Evolutionary conservation across 805 yeast genomes (phyloP).

Genomic region (Wickerhamomyces ciferrii): DNA sequence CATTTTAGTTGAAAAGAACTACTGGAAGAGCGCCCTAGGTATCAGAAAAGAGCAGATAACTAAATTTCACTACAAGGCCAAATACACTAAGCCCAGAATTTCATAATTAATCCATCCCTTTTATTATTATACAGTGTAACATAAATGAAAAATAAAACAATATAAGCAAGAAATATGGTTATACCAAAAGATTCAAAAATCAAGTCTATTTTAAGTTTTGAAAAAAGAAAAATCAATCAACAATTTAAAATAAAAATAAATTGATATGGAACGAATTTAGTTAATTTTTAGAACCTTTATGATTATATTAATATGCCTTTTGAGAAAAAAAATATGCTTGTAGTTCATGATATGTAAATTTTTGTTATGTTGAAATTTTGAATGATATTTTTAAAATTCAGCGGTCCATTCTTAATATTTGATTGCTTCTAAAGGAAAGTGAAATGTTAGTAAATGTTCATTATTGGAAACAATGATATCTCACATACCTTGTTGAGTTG

Average conservation of each 20-base stretch:
- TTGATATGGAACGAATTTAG: neutral
- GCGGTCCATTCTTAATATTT: constrained; percentile 1
- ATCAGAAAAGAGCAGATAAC: too few relatives aligned
- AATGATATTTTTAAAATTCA: neutral
- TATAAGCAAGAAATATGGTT: neutral
- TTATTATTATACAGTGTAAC: neutral
- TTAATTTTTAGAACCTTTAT: neutral
- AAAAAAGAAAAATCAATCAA: too few relatives aligned
- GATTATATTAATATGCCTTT: neutral
- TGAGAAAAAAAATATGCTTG: neutral
- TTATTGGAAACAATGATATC: neutral
- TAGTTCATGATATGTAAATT: neutral
- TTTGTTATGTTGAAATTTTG: neutral
- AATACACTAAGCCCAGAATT: neutral
- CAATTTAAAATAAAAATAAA: neutral
- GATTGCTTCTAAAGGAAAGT: constrained; percentile 1
- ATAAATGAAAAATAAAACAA: neutral
- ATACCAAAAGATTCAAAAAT: neutral
- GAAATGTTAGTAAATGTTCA: neutral
- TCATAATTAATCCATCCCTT: neutral
- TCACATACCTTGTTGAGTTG: constrained; percentile 56
- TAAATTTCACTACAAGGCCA: too few relatives aligned
- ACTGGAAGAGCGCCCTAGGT: too few relatives aligned
- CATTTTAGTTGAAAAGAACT: too few relatives aligned
- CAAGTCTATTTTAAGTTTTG: too few relatives aligned